Conservation (phyloP, 2,329 filamentous ascomycete genomes). For the Fusarium bactridioides region DNA sequence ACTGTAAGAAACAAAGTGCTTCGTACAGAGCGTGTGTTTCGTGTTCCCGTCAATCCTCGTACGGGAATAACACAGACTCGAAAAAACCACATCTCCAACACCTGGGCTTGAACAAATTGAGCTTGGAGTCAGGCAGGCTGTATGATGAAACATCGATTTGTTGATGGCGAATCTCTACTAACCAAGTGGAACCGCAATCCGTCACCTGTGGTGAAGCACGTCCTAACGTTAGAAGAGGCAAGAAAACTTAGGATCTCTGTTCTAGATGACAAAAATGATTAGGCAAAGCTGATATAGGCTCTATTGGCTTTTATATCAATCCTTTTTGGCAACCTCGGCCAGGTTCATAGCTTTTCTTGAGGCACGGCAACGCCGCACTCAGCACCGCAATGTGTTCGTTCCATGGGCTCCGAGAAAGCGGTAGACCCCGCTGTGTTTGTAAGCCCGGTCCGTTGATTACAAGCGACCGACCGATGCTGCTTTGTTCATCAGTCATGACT, state of each 20-base stretch:
- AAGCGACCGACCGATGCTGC: neutral
- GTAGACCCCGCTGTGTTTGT: constrained; percentile 20
- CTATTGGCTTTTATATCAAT: neutral
- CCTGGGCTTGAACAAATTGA: constrained; percentile 4
- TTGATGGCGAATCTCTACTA: constrained; percentile 5
- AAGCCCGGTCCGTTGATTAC: constrained; percentile 7
- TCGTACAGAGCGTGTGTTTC: neutral
- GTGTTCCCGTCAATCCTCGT: neutral
- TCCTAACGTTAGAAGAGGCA: neutral
- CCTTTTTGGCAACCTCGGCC: neutral
- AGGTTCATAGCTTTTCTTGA: neutral
- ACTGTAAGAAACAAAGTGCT: neutral
- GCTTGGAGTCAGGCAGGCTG: constrained; percentile 2
- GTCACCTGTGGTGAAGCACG: neutral
- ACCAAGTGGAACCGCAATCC: constrained; percentile 11
- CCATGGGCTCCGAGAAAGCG: neutral
- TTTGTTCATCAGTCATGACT: neutral
- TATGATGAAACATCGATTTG: constrained; percentile 31
- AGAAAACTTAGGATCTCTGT: neutral
- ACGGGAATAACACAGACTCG: constrained; percentile 11
- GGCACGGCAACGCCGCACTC: constrained; percentile 21
- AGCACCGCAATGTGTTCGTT: constrained; percentile 5
- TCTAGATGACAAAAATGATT: neutral
- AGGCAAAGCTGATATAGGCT: neutral
- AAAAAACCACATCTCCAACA: neutral